phyloP scores from a whole-genome alignment of 2,329 filamentous ascomycete species.

The Fusarium liriodendri region DNA sequence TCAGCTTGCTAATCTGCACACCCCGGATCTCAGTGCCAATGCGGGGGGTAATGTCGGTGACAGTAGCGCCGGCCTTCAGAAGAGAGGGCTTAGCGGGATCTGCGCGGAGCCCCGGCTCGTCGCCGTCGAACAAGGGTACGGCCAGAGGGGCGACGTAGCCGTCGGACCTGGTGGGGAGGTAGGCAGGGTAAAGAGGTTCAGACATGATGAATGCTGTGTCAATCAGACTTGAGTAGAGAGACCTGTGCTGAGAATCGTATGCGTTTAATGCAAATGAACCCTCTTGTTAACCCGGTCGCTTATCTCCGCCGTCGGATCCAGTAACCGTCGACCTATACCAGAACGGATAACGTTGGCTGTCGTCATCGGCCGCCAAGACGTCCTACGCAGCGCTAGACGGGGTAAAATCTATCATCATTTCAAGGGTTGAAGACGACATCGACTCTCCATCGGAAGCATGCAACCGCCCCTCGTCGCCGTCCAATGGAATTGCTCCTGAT shows the following conservation, averaged over 20 bases:
- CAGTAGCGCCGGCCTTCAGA: constrained; percentile 22
- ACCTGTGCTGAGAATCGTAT: not conserved
- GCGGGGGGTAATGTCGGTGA: constrained; percentile 43
- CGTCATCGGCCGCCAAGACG: constrained; percentile 1
- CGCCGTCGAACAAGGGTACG: constrained; percentile 43
- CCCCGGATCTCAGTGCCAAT: constrained; percentile 46
- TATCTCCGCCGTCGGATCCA: constrained; percentile 21
- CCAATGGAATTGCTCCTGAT: constrained; percentile 1
- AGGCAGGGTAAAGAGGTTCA: constrained; percentile 47
- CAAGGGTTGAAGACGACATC: constrained; percentile 18
- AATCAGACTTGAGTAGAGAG: too few species aligned
- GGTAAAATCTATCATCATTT: constrained; percentile 18
- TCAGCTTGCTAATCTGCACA: constrained; percentile 44
- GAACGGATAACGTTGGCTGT: constrained; percentile 4
- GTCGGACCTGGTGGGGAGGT: constrained; percentile 48
- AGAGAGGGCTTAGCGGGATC: constrained; percentile 41
- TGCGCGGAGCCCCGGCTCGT: constrained; percentile 47
- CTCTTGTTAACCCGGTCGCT: not conserved
- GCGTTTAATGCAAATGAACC: not conserved
- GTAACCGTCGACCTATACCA: constrained; percentile 13
- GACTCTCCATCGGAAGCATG: constrained; percentile 7
- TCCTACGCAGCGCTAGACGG: not conserved
- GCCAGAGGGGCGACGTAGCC: constrained; percentile 41
- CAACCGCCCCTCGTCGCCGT: not conserved
- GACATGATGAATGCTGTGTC: constrained; percentile 13